Base-by-base conservation (phyloP, 2,329 filamentous ascomycete genomes). In the Bisporella sp. region DNA sequence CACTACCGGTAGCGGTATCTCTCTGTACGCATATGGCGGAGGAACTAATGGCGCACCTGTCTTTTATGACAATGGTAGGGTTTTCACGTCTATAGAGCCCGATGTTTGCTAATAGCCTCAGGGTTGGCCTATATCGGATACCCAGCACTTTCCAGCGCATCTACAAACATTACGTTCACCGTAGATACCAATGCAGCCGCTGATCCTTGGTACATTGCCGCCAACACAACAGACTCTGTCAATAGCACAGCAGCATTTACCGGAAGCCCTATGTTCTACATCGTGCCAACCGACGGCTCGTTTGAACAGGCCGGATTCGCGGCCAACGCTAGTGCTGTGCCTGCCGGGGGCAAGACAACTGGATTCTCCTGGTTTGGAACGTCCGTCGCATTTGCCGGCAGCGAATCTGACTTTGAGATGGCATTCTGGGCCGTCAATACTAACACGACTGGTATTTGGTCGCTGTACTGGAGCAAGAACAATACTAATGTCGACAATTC, bases 191-290 rank as follows among this genome's bases (percentile, higher is more conserved):
- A 21, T 21, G 21, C 21, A 21, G 3, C 21, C 21, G 3, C 21
- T 21, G 21, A 21, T 3, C 21, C 21, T 21, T 21, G 21, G 21
- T 21, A 21, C 73, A 8, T 71, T 62, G 44, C 84, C 73, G 45
- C 87, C 72, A 9, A 74, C 77, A 0, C 82, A 85, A 1, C 78
- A 58, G 21, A 21, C 21, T 29, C 4, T 21, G 8, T 8, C 8
- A n/a, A 31, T 13, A 39, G 31, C 29, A 47, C 12, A 31, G 29
- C 5, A 32, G 9, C 45, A 13, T 21, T 33, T 30, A 37, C 45
- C 5, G 40, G 31, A n/a, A 8, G 31, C 13, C 40, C 45, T 21
- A 37, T 13, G 21, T 39, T 47, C n/a, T 47, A 47, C n/a, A 47
- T 47, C 28, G 45, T 47, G 31, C 37, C 31, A 11, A 28, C 45